These are phyloP conservation scores for Candida boidinii DNA, from an alignment of 805 yeast genomes.

Conservation along the genomic window DNA sequence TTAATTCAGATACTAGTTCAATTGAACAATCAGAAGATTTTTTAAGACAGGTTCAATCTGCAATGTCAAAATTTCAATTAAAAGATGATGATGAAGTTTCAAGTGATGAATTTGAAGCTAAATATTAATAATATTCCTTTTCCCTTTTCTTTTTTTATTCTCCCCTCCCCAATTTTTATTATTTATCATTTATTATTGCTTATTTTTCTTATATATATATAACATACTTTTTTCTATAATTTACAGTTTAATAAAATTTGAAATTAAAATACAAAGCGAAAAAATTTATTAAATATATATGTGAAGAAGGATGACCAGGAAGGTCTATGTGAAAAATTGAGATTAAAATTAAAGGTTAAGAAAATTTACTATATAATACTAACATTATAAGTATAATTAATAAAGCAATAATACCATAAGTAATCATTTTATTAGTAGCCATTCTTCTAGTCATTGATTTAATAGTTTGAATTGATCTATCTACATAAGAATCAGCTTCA, in stretches of 20 bases:
- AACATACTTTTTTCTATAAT: background rate
- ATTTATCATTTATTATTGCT: background rate
- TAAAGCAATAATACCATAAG: constrained; percentile 87
- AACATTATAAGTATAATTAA: constrained; percentile 72
- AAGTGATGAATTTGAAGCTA: constrained; percentile 53
- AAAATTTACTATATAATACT: constrained; percentile 77
- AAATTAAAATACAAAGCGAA: too few species aligned
- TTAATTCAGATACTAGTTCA: constrained; percentile 12
- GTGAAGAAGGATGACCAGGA: too few species aligned
- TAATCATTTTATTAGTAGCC: constrained; percentile 84
- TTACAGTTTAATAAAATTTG: too few species aligned
- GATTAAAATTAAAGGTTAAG: constrained; percentile 24
- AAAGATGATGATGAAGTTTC: constrained; percentile 33
- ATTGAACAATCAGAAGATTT: constrained; percentile 20
- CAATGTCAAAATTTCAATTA: constrained; percentile 28
- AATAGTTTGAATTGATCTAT: constrained; percentile 77
- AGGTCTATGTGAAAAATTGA: background rate
- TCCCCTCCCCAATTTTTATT: background rate
- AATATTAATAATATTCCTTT: constrained; percentile 5
- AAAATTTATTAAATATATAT: too few species aligned
- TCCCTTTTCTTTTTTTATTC: background rate
- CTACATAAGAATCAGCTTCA: constrained; percentile 91
- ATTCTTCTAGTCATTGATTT: constrained; percentile 87
- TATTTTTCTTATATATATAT: background rate
- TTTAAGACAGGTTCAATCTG: constrained; percentile 32